Evolutionary conservation across 495 filamentous ascomycete genomes (phyloP), one percentile per base, ranked within the genome.

Genomic region (Penicillium dipodomyicola): DNA sequence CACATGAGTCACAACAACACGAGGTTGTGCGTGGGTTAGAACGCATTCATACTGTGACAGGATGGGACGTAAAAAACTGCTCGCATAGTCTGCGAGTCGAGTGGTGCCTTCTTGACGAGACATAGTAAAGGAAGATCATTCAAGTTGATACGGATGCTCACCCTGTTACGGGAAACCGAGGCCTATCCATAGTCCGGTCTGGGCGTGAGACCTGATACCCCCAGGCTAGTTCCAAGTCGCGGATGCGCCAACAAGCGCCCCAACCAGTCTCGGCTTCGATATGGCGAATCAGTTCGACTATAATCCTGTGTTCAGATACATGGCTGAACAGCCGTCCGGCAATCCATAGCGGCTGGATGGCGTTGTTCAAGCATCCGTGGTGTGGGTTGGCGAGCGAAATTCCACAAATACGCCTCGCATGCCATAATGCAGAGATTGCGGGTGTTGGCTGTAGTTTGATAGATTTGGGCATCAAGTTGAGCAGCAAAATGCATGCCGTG

Each of bases 271-370:
- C 65, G 3, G 63, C 52, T 52, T 81, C 77, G 25, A 81, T 77
- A 22, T 62, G 62, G 12, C 65, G 60, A 17, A 80, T 72, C 2
- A 77, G 59, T n/a, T 75, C 65, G 12, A 74, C 56, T 3, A 81
- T 72, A 8, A 68, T 64, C 5, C 60, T 59, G 62, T 81, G 78
- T 46, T 81, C 77, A 0, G 69, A 71, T 6, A 56, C 56, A 57
- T 81, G 76, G 40, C 71, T 80, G 47, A 80, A 71, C 0, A 78
- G 55, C 23, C 65, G 67, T 5, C 77, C 78, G 1, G 78, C 78
- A 51, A 81, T 74, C 72, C 72, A 80, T 5, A 80, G 63, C 2
- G 78, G 76, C 54, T 79, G 78, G 15, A 81, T 74, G 5, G 75
- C 72, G 57, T 80, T 80, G 41, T 75, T 80, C 56, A 77, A 54